Base-by-base conservation (phyloP, 2,329 filamentous ascomycete genomes). In the Dactylonectria estremocensis region DNA sequence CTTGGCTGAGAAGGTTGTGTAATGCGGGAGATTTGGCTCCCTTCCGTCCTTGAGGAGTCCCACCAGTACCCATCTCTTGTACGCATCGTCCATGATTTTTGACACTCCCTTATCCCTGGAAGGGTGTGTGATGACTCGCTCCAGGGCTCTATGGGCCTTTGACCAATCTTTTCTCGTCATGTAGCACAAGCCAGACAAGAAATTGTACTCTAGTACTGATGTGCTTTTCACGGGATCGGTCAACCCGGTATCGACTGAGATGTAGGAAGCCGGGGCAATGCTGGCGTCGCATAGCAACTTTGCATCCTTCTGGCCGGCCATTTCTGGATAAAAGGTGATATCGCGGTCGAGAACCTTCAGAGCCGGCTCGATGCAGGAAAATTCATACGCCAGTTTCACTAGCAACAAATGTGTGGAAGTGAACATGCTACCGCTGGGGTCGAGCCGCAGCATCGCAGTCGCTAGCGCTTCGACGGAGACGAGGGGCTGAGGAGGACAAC, bases 1-100 rank as follows among this genome's bases (percentile, higher is more conserved):
- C 68, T 87, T 83, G 1, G 89, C 86, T 20, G 82, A 79, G 2
- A 79, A 67, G 56, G 87, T 85, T 8, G 88, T 87, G 53, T 88
- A 87, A 45, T 86, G 83, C 1, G 93, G 92, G 10, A 89, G 77
- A 0, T 80, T 72, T 2, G 83, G 82, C 5, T 84, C 83, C 74
- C 85, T 88, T 71, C 95, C 95, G 60, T 90, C 83, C 7, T 89
- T 85, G 18, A 99, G 83, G 61, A 98, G 85, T 60, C 90, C 90
- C 10, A 95, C 87, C 16, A 99, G 83, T 9, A 97, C 78, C 93
- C 94, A 98, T 80, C 95, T 97, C 82, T 95, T 97, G 84, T 97
- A 95, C 6, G 94, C 93, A 72, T 97, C 94, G 4, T 93, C 85
- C 92, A 96, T 96, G 57, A 97, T 86, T 78, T 90, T 91, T 79